Percentiles rank a stretch among this genome's conserved stretches.
These are phyloP conservation scores for Microbotryum intermedium DNA, from an alignment of 1,284 basidiomycete species.

Conservation along the genomic window DNA sequence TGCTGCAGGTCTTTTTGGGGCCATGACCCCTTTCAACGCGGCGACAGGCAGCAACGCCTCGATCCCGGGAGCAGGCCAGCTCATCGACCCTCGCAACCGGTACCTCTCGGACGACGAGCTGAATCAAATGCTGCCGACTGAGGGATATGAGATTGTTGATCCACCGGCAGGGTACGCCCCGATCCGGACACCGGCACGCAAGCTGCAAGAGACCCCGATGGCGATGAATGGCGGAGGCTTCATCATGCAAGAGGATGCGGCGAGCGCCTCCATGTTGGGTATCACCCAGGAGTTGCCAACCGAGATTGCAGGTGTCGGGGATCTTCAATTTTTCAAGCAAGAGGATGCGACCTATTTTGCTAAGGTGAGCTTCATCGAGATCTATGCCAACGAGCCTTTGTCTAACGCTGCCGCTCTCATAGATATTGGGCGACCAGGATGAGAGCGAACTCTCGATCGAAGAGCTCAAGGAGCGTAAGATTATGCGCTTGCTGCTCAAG, in stretches of 20 bases:
- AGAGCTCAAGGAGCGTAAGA: conserved; percentile 98
- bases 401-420: background rate
- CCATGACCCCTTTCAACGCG: conserved; percentile 31
- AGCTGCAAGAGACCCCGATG: conserved; percentile 57
- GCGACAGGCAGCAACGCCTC: conserved; percentile 26
- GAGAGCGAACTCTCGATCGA: conserved; percentile 76
- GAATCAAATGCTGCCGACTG: conserved; percentile 74
- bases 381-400: background rate
- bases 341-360: conserved; percentile 98
- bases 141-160: conserved; percentile 83
- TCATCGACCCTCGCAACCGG: conserved; percentile 91
- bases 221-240: conserved; percentile 62
- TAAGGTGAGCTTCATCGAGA: conserved; percentile 53
- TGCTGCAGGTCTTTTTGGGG: conserved; percentile 32
- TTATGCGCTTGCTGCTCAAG: conserved; percentile 98
- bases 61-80: conserved; percentile 47
- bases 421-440: conserved; percentile 68
- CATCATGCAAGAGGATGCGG: conserved; percentile 82
- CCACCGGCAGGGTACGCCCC: conserved; percentile 92
- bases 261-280: conserved; percentile 74
- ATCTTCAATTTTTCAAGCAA: conserved; percentile 93
- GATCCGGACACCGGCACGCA: conserved; percentile 61
- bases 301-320: conserved; percentile 95
- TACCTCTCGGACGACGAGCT: conserved; percentile 94
- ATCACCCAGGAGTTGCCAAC: conserved; percentile 81